These are phyloP conservation scores for Musa itinerans DNA, from an alignment of 176 grass and related monocot species.

Conservation along the genomic window DNA sequence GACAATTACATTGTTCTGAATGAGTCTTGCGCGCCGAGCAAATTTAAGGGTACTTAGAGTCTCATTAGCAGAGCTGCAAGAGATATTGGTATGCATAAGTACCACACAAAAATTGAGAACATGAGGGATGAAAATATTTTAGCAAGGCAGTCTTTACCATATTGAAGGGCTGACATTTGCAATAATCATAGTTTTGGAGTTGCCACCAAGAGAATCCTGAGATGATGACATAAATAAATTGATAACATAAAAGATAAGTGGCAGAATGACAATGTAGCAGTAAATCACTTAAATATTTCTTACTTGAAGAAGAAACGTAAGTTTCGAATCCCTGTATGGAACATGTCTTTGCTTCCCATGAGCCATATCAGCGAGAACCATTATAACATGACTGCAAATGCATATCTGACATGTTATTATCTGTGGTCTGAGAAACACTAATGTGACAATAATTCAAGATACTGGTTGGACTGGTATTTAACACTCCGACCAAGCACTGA, in stretches of 20 bases:
- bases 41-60: slow-evolving; percentile 95
- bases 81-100: slow-evolving; percentile 1
- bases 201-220: slow-evolving; percentile 88
- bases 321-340: slow-evolving; percentile 90
- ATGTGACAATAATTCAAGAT: slow-evolving; percentile 8
- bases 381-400: slow-evolving; percentile 81
- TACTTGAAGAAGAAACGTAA: slow-evolving; percentile 97
- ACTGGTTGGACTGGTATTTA: too few species aligned
- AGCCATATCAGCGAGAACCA: slow-evolving; percentile 87
- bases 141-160: slow-evolving; percentile 33
- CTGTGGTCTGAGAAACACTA: not conserved
- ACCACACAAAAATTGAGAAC: slow-evolving; percentile 3
- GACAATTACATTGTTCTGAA: slow-evolving; percentile 87
- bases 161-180: slow-evolving; percentile 90
- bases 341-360: slow-evolving; percentile 86
- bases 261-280: not conserved
- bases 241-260: slow-evolving; percentile 12
- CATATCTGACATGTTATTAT: slow-evolving; percentile 9
- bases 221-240: slow-evolving; percentile 23
- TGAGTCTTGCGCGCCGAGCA: slow-evolving; percentile 86
- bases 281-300: slow-evolving; percentile 19
- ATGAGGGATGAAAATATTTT: not conserved
- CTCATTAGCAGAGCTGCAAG: slow-evolving; percentile 73
- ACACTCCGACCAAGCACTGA: too few species aligned
- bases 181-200: slow-evolving; percentile 88